Evolutionary conservation across 176 grass and related monocot species (phyloP), one percentile per base, ranked within the genome.

Genomic region (Musa itinerans): DNA sequence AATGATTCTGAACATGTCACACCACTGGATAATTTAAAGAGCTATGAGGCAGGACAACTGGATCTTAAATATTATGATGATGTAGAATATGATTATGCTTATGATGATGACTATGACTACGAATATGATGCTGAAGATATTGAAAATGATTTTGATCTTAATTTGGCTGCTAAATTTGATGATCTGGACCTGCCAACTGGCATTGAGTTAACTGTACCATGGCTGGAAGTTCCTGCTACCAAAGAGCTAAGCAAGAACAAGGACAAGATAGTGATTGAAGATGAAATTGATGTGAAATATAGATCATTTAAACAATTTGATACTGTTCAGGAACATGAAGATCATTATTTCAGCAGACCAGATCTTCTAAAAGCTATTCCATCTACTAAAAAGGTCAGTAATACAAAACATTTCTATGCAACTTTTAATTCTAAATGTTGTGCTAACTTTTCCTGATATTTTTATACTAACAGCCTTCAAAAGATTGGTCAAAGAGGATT

Each of bases 401-500:
- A 52, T 65, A 58, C 13, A 52, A 55, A 16, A 78, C 27, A 49
- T 9, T 64, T 34, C 55, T 43, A 43, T 43, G 34, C 53, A 84
- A 59, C 9, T 76, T 50, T 15, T 13, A 65, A 65, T 52, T 81
- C 3, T 80, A 50, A 27, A 55, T 62, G 51, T 76, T 25, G 6
- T 77, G 61, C 65, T 16, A 20, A 24, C 12, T 13, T 52, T 51
- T 9, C 49, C 11, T 65, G 12, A 51, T 53, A 43, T 43, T 43
- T 43, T 43, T 43, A 43, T 43, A 51, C 10, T 72, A 83, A 10
- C 83, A 92, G 89, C 69, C 81, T 14, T 64, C 64, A 78, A 92
- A 88, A 79, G 89, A 86, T 58, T 92, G 89, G 89, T 55, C 53
- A 62, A 92, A 85, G 53, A 63, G 80, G 80, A 64, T 92, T 76